A percentile compares a stretch with the other conserved stretches of the same genome.
Evolutionary conservation across 805 yeast genomes (phyloP).

Genomic region (Metschnikowia gruessii): DNA sequence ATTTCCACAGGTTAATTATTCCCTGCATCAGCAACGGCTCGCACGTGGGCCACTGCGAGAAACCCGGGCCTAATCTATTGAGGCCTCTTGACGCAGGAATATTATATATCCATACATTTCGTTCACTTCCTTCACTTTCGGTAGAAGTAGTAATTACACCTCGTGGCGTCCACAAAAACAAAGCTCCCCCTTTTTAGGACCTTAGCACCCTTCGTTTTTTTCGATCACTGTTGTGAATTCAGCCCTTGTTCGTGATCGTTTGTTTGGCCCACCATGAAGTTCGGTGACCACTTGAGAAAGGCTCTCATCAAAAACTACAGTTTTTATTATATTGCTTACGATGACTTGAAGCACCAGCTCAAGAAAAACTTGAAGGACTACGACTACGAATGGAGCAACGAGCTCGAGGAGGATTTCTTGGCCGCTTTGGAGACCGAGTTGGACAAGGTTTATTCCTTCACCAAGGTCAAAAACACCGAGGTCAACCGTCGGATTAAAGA

Average conservation of each 20-base stretch:
- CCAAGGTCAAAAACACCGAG: slow-evolving; percentile 83
- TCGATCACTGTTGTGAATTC: too few relatives aligned
- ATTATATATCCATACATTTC: neutral
- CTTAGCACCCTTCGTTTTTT: too few relatives aligned
- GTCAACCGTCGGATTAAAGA: slow-evolving; percentile 81
- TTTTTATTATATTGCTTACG: slow-evolving; percentile 88
- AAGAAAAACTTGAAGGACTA: slow-evolving; percentile 63
- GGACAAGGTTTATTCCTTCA: slow-evolving; percentile 90
- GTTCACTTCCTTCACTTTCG: too few relatives aligned
- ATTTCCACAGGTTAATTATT: neutral
- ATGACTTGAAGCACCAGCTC: slow-evolving; percentile 80
- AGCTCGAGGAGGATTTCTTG: slow-evolving; percentile 79
- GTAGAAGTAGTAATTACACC: too few relatives aligned
- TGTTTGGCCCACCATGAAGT: slow-evolving; percentile 60
- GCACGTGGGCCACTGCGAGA: slow-evolving; percentile 1
- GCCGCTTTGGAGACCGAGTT: slow-evolving; percentile 73
- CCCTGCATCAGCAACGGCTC: neutral
- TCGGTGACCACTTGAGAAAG: slow-evolving; percentile 88
- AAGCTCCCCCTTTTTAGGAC: neutral
- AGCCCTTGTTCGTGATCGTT: too few relatives aligned
- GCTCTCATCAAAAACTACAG: slow-evolving; percentile 88
- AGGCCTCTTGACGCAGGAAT: slow-evolving; percentile 5
- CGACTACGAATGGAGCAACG: slow-evolving; percentile 65
- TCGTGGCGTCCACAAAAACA: too few relatives aligned
- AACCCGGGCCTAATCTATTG: neutral